A percentile compares a stretch with the other conserved stretches of the same genome.
These are phyloP conservation scores for Pestalotiopsis sp. DNA, from an alignment of 2,329 filamentous ascomycete species.

Conservation along the genomic window DNA sequence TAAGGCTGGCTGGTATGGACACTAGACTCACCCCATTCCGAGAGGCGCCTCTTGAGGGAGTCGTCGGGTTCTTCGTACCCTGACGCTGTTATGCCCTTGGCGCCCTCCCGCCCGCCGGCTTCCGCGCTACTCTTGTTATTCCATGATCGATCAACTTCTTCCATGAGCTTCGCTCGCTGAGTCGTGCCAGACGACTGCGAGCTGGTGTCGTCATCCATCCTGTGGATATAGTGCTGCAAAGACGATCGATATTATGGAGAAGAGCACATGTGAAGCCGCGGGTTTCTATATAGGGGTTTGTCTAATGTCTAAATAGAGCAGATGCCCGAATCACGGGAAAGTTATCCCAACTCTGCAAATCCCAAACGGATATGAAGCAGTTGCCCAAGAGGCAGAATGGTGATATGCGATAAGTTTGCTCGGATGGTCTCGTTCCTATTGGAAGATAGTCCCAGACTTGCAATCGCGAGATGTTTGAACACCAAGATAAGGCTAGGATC, in stretches of 20 bases:
- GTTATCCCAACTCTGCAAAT: slow-evolving; percentile 16
- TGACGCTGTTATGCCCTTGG: slow-evolving; percentile 18
- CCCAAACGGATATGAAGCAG: slow-evolving; percentile 23
- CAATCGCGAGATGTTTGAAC: neutral
- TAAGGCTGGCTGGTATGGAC: slow-evolving; percentile 36
- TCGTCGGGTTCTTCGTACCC: slow-evolving; percentile 25
- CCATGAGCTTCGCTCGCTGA: slow-evolving; percentile 19
- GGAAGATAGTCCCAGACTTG: neutral
- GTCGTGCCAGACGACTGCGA: slow-evolving; percentile 35
- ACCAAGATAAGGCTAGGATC: neutral
- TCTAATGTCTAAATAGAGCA: slow-evolving; percentile 15
- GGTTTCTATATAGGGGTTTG: slow-evolving; percentile 20
- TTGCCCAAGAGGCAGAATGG: neutral
- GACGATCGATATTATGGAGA: slow-evolving; percentile 19
- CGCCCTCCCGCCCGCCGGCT: slow-evolving; percentile 30
- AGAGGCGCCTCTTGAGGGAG: slow-evolving; percentile 37
- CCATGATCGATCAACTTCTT: slow-evolving; percentile 27
- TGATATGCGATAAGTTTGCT: slow-evolving; percentile 9
- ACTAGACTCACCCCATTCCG: slow-evolving; percentile 43
- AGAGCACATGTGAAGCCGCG: slow-evolving; percentile 12
- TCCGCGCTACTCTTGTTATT: slow-evolving; percentile 29
- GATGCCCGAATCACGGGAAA: neutral
- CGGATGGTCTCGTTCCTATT: neutral
- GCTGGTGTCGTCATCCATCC: slow-evolving; percentile 32
- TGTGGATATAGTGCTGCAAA: slow-evolving; percentile 11